phyloP scores from a whole-genome alignment of 805 yeast species.

The Lachancea dasiensis region DNA sequence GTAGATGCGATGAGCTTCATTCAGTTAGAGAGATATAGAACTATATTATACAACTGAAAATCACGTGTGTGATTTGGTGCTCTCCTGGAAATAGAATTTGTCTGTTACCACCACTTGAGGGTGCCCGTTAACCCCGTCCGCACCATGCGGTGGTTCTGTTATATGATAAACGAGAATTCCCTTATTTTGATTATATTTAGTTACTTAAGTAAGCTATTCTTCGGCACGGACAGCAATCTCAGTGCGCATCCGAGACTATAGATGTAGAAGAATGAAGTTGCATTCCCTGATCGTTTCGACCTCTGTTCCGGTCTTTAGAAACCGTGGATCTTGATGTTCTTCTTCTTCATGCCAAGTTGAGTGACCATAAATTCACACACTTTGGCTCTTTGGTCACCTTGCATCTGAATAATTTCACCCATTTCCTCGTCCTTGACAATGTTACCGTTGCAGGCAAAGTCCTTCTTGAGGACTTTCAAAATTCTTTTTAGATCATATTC shows the following conservation, averaged over 20 bases:
- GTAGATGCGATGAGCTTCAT: no score
- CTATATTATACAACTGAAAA: no score
- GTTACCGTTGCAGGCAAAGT: constrained; percentile 98
- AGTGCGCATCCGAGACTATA: background rate
- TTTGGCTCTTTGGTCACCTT: constrained; percentile 98
- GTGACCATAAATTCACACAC: constrained; percentile 87
- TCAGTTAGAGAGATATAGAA: no score
- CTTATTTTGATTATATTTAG: no score
- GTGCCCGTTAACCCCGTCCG: no score
- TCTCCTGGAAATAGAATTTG: no score
- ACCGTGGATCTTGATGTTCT: constrained; percentile 97
- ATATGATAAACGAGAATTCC: no score
- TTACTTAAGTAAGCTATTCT: no score
- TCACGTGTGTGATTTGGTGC: no score
- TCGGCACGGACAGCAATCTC: constrained; percentile 1
- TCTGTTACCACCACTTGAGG: no score
- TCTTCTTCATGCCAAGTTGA: constrained; percentile 86
- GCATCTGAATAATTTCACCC: constrained; percentile 96
- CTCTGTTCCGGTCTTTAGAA: constrained; percentile 52
- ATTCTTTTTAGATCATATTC: constrained; percentile 95
- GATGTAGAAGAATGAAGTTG: background rate
- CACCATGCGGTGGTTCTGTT: no score
- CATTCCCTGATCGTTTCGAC: no score
- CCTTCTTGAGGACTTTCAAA: constrained; percentile 89
- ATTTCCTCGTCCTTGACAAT: constrained; percentile 93